Base-by-base conservation (phyloP, 345 rosid genomes). In the Diplotaxis tenuifolia region DNA sequence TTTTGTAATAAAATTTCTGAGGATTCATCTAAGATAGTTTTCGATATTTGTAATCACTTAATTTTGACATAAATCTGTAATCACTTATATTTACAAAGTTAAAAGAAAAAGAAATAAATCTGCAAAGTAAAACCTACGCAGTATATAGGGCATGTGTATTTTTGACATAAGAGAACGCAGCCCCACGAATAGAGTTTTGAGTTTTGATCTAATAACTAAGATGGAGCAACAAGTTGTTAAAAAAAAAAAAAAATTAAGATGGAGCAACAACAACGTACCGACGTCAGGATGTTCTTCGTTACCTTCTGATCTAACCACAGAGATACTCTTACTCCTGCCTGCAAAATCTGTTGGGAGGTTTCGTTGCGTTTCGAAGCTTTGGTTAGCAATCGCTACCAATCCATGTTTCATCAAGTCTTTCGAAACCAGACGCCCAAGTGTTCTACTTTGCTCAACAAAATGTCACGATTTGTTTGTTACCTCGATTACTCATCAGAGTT, bases 261-360 rank as follows among this genome's bases (percentile, higher is more conserved):
- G 42, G 42, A 0, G 14, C 14, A 40, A 15, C 52, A 45, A n/a
- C n/a, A n/a, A n/a, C n/a, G n/a, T n/a, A n/a, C 7, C 52, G 3
- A 45, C 18, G 19, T 45, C 18, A 14, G 16, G n/a, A n/a, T n/a
- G 7, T 42, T 15, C 19, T 15, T 15, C 1, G 3, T 15, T 45
- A 5, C 52, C 53, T 16, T 0, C 8, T 6, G 75, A 71, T 61
- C 15, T 47, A 49, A 47, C 11, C 31, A 45, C 9, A 19, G 49
- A 70, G 7, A 60, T 70, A 28, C 59, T 60, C 16, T 47, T 20
- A n/a, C n/a, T 3, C 7, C 10, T 71, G n/a, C 74, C 74, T 12
- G 15, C 3, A 1, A 31, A 60, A 61, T 47, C 34, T 0, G 2
- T 60, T 12, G 1, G 4, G 32, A 60, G 67, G 49, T 60, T 47